Percentiles rank a stretch among this genome's conserved stretches.
Evolutionary conservation across 208 protist species (phyloP).

Genomic region (Trypanosoma conorhini): DNA sequence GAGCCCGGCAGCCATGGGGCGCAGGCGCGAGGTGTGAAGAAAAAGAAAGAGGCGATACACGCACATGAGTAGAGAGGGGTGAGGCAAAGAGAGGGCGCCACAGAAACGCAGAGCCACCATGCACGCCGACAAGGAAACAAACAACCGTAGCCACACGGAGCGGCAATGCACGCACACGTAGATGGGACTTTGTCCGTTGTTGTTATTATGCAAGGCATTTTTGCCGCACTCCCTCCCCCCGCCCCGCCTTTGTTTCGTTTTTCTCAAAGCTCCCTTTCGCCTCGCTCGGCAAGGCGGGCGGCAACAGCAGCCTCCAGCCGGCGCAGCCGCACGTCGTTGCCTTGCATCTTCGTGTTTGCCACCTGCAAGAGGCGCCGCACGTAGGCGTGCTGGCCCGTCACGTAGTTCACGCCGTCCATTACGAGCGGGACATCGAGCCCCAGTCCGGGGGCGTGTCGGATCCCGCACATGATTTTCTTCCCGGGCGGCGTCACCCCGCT

Average conservation of each 20-base stretch:
- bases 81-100: neutral
- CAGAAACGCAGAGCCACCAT: neutral
- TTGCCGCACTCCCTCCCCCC: neutral
- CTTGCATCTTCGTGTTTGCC: conserved; percentile 81
- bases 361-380: conserved; percentile 64
- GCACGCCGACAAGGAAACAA: too few species aligned
- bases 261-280: neutral
- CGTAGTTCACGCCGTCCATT: conserved; percentile 68
- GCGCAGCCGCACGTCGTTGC: conserved; percentile 56
- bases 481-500: conserved; percentile 84
- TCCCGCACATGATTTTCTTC: conserved; percentile 77
- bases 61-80: conserved; percentile 7
- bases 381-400: conserved; percentile 55
- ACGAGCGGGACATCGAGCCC: conserved; percentile 80
- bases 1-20: neutral
- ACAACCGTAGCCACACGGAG: too few species aligned
- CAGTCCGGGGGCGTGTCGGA: conserved; percentile 62
- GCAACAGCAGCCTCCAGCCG: conserved; percentile 47
- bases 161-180: too few species aligned
- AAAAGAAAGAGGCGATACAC: neutral
- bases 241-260: too few species aligned
- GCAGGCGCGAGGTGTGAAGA: neutral
- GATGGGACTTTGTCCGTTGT: too few species aligned
- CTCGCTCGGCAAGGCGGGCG: conserved; percentile 20
- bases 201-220: neutral